Evolutionary conservation across 192 early-diverging fungal species (phyloP).

Genomic region (Lunasporangiospora selenospora): DNA sequence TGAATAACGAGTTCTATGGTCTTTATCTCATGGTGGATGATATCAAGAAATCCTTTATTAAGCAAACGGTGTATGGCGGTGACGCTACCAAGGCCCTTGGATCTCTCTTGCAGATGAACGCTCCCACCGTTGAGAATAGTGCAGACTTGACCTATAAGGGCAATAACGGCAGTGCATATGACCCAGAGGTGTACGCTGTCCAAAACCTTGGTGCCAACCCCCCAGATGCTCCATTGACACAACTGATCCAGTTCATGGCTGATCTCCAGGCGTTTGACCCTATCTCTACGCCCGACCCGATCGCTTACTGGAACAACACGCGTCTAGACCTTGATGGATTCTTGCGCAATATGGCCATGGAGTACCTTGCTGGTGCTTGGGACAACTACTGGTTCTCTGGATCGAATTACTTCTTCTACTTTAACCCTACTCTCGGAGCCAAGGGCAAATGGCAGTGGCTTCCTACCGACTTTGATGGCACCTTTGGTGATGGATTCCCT

Average conservation of each 20-base stretch:
- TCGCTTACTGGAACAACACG: slow-evolving; percentile 29
- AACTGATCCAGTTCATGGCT: slow-evolving; percentile 37
- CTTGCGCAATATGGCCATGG: slow-evolving; percentile 48
- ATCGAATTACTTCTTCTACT: slow-evolving; percentile 43
- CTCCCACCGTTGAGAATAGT: slow-evolving; percentile 8
- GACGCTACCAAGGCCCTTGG: neutral
- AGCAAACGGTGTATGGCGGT: slow-evolving; percentile 43
- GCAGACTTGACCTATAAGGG: slow-evolving; percentile 43
- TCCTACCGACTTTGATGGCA: slow-evolving; percentile 53
- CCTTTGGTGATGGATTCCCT: slow-evolving; percentile 47
- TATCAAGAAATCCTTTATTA: slow-evolving; percentile 49
- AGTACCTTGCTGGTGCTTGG: slow-evolving; percentile 48
- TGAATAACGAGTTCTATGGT: slow-evolving; percentile 48
- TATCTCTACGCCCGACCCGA: neutral
- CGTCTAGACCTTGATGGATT: slow-evolving; percentile 40
- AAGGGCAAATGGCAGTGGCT: slow-evolving; percentile 35
- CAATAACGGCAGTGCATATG: slow-evolving; percentile 16
- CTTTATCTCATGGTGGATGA: slow-evolving; percentile 53
- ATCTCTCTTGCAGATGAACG: slow-evolving; percentile 46
- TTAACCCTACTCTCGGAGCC: slow-evolving; percentile 17
- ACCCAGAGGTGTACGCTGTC: slow-evolving; percentile 20
- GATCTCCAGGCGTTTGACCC: slow-evolving; percentile 38
- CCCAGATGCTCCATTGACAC: slow-evolving; percentile 1
- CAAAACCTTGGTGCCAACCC: slow-evolving; percentile 27
- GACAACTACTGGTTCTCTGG: slow-evolving; percentile 38